These are phyloP conservation scores for Sclerotinia glacialis DNA, from an alignment of 2,329 filamentous ascomycete species.

Conservation along the genomic window DNA sequence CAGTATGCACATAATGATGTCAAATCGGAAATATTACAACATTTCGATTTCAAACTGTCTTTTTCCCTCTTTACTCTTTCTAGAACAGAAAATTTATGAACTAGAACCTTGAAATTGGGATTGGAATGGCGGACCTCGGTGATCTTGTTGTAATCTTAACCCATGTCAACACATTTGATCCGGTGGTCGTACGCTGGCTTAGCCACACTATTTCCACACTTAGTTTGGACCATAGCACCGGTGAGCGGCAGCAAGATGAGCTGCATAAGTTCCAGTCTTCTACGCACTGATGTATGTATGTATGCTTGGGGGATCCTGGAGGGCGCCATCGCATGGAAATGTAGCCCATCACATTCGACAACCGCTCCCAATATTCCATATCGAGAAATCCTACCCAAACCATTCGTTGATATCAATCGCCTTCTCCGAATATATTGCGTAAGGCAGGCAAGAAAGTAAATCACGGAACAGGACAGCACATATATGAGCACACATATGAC, in stretches of 20 bases:
- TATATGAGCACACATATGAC: conserved; percentile 15
- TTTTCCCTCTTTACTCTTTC: conserved; percentile 13
- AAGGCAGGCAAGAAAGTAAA: conserved; percentile 21
- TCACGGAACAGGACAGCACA: conserved; percentile 14
- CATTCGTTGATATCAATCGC: conserved; percentile 14
- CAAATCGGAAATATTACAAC: conserved; percentile 18
- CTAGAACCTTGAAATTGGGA: conserved; percentile 14
- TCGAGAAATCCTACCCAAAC: conserved; percentile 8
- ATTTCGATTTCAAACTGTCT: neutral
- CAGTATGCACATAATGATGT: conserved; percentile 16
- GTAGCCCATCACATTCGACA: conserved; percentile 15
- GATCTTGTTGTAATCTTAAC: conserved; percentile 20
- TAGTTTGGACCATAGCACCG: conserved; percentile 32
- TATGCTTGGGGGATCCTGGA: conserved; percentile 28
- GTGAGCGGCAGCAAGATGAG: conserved; percentile 39
- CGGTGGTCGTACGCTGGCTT: conserved; percentile 23
- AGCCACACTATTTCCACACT: conserved; percentile 20
- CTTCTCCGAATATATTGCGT: conserved; percentile 26
- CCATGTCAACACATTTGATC: conserved; percentile 18
- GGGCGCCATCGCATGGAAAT: conserved; percentile 27
- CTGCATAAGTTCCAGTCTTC: conserved; percentile 35
- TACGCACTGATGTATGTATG: conserved; percentile 32
- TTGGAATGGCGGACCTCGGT: conserved; percentile 19
- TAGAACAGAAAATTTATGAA: conserved; percentile 18
- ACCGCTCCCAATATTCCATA: conserved; percentile 12